These are phyloP conservation scores for Phialophora expanda DNA, from an alignment of 2,329 filamentous ascomycete species.

Conservation along the genomic window DNA sequence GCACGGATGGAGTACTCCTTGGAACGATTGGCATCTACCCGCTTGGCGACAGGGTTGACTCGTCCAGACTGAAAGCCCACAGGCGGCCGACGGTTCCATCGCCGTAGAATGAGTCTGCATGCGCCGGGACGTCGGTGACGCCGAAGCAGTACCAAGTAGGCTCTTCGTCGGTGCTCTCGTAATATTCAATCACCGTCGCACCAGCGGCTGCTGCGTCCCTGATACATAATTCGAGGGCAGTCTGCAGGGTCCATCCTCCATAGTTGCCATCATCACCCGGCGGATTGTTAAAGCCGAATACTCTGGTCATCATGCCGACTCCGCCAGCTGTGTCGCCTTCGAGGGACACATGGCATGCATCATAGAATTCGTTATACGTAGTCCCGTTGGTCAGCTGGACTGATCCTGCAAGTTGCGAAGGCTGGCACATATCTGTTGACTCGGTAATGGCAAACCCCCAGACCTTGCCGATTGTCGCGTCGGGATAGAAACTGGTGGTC, in stretches of 20 bases:
- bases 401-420: slow-evolving; percentile 12
- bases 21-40: too few relatives aligned
- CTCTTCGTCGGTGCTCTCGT: slow-evolving; percentile 9
- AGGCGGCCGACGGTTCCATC: slow-evolving; percentile 13
- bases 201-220: slow-evolving; percentile 11
- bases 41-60: neutral
- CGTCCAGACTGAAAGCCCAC: slow-evolving; percentile 16
- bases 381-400: slow-evolving; percentile 16
- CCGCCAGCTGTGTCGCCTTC: slow-evolving; percentile 11
- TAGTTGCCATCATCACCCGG: slow-evolving; percentile 11
- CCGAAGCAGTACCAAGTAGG: slow-evolving; percentile 9
- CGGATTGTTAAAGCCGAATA: slow-evolving; percentile 17
- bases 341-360: slow-evolving; percentile 16
- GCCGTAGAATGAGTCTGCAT: slow-evolving; percentile 10
- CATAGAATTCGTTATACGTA: slow-evolving; percentile 10
- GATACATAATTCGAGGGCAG: slow-evolving; percentile 8
- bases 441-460: slow-evolving; percentile 13
- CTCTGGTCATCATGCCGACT: slow-evolving; percentile 1
- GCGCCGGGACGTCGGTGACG: slow-evolving; percentile 7
- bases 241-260: slow-evolving; percentile 19
- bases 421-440: slow-evolving; percentile 4
- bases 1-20: neutral
- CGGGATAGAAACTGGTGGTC: slow-evolving; percentile 11
- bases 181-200: slow-evolving; percentile 16
- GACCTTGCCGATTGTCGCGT: slow-evolving; percentile 17